Conservation (phyloP, 805 yeast genomes). For the Candida gorgasii region DNA sequence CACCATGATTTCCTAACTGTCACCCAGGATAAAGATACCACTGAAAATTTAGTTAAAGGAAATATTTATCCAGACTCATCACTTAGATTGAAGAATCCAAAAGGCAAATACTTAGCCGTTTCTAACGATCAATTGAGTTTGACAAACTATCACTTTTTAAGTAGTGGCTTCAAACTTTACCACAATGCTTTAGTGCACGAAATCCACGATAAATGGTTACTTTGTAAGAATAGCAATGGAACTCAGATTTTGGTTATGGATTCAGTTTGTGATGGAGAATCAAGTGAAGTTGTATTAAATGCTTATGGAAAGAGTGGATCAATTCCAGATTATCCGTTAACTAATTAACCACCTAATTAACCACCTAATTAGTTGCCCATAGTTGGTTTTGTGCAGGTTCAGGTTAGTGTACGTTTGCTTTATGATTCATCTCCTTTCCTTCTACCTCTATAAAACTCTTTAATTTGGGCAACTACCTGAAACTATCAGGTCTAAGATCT, state of each 20-base stretch:
- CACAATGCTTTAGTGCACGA: constrained; percentile 7
- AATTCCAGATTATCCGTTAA: constrained; percentile 16
- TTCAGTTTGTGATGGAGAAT: neutral
- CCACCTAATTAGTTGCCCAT: neutral
- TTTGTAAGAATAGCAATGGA: neutral
- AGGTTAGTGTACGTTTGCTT: too few relatives aligned
- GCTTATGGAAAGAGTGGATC: constrained; percentile 11
- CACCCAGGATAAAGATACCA: constrained; percentile 4
- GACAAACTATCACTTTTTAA: neutral
- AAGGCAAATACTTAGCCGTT: constrained; percentile 4
- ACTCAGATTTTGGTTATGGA: neutral
- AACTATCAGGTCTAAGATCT: too few relatives aligned
- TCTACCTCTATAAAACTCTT: too few relatives aligned
- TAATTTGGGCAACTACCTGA: too few relatives aligned
- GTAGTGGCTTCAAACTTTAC: constrained; percentile 5
- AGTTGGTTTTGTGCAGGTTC: too few relatives aligned
- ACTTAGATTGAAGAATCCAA: neutral
- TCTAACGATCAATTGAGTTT: neutral
- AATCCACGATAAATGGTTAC: constrained; percentile 2
- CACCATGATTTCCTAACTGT: constrained; percentile 1
- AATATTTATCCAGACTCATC: constrained; percentile 9
- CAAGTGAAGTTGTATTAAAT: constrained; percentile 3
- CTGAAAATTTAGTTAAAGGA: constrained; percentile 8
- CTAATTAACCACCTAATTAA: too few relatives aligned
- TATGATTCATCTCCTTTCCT: too few relatives aligned